A percentile compares a stretch with the other conserved stretches of the same genome.
Evolutionary conservation across 1,284 basidiomycete genomes (phyloP).

Genomic region (Moesziomyces antarcticus): DNA sequence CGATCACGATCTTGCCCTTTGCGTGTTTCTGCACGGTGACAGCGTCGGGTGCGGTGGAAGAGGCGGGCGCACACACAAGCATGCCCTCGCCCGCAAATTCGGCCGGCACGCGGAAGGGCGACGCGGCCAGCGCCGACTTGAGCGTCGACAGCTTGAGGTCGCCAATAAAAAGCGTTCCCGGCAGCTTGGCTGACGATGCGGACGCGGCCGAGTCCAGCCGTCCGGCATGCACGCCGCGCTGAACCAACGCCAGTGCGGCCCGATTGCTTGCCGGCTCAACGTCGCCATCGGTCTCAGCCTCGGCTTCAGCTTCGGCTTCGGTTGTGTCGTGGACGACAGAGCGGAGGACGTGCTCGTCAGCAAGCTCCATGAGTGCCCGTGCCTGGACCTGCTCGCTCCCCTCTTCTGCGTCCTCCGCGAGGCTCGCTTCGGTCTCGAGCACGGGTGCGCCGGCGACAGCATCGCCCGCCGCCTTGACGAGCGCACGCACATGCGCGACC

Average conservation of each 20-base stretch:
- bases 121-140: conserved; percentile 39
- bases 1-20: conserved; percentile 60
- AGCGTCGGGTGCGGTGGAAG: conserved; percentile 24
- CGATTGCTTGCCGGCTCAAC: too few species aligned
- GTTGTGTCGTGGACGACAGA: background rate
- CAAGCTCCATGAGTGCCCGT: background rate
- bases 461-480: conserved; percentile 7
- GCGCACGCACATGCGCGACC: conserved; percentile 24
- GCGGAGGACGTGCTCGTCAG: background rate
- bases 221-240: background rate
- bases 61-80: conserved; percentile 60
- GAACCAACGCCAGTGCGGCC: background rate
- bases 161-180: conserved; percentile 64
- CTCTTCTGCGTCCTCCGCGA: conserved; percentile 1
- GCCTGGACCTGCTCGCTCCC: background rate
- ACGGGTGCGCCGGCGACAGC: conserved; percentile 7
- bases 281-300: background rate
- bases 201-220: background rate
- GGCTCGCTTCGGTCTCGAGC: conserved; percentile 11
- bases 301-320: conserved; percentile 1
- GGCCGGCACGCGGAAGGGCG: conserved; percentile 52
- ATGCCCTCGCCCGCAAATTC: conserved; percentile 67
- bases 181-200: conserved; percentile 1
- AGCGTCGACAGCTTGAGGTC: conserved; percentile 65
- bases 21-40: conserved; percentile 58